A percentile compares a stretch with the other conserved stretches of the same genome.
These are phyloP conservation scores for Galeopsis tetrahit DNA, from an alignment of 257 asterid genomes.

Conservation along the genomic window DNA sequence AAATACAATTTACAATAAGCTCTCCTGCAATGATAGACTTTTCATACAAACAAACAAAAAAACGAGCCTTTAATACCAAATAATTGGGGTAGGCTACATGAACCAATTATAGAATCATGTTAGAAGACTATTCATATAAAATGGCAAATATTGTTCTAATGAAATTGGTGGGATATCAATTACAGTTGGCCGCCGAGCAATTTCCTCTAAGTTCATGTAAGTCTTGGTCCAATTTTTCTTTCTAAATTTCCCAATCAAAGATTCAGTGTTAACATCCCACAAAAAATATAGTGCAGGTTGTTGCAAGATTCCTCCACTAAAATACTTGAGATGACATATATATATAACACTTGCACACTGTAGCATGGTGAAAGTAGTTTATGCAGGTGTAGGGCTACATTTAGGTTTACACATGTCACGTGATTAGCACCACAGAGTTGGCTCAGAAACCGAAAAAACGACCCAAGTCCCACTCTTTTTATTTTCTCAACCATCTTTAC, in stretches of 20 bases:
- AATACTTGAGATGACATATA: not conserved
- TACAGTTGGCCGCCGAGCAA: not conserved
- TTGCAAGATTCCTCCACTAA: not conserved
- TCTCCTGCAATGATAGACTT: not conserved
- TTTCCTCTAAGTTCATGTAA: not conserved
- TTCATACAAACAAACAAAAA: no score
- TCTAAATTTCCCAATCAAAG: conserved; percentile 8
- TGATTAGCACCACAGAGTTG: conserved; percentile 1
- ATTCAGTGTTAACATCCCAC: not conserved
- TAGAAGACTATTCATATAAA: not conserved
- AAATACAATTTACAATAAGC: not conserved
- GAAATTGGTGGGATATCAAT: conserved; percentile 19
- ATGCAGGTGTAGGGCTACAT: not conserved
- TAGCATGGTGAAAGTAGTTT: no score
- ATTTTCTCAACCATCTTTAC: no score
- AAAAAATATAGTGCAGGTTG: not conserved
- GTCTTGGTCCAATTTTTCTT: not conserved
- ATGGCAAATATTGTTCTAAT: conserved; percentile 8
- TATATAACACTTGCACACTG: not conserved
- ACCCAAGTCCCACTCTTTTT: not conserved
- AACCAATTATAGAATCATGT: no score
- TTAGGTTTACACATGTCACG: not conserved
- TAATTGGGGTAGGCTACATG: no score
- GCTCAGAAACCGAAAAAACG: not conserved
- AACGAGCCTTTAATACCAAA: no score